phyloP scores from a whole-genome alignment of 352 stramenopile genomes.

The Pythium monospermum region DNA sequence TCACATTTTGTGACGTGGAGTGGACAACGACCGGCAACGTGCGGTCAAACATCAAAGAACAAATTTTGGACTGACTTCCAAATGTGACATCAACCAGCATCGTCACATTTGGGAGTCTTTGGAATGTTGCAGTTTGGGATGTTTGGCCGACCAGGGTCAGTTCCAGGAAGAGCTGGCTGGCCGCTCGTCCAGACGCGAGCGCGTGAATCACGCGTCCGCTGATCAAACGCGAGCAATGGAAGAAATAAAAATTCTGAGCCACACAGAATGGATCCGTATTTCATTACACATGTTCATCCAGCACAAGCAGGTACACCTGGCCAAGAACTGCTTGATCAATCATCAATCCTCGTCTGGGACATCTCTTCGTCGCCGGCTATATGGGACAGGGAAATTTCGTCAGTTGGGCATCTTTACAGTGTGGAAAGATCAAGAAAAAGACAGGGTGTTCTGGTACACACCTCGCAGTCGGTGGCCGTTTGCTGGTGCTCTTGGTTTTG shows the following conservation, averaged over 20 bases:
- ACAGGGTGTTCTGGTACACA: slow-evolving; percentile 17
- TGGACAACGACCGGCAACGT: background rate
- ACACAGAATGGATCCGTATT: no score
- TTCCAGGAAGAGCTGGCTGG: no score
- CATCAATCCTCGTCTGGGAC: slow-evolving; percentile 9
- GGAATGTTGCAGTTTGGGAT: no score
- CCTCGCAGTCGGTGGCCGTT: slow-evolving; percentile 53
- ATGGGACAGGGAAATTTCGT: background rate
- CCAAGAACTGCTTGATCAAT: no score
- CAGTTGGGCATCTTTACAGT: background rate
- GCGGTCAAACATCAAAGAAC: background rate
- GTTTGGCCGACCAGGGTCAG: no score
- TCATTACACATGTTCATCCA: no score
- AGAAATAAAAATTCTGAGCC: no score
- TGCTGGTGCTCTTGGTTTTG: slow-evolving; percentile 43
- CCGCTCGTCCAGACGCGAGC: no score
- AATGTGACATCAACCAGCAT: background rate
- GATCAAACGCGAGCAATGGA: no score
- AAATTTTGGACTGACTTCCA: background rate
- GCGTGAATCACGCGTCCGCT: no score
- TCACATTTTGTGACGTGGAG: no score
- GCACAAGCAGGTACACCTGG: no score
- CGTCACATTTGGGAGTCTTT: background rate
- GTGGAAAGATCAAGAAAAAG: background rate
- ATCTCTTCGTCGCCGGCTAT: slow-evolving; percentile 17